Percentiles rank a stretch among this genome's conserved stretches.
phyloP scores from a whole-genome alignment of 768 basidiomycete species.

The Hypholoma sublateritium region DNA sequence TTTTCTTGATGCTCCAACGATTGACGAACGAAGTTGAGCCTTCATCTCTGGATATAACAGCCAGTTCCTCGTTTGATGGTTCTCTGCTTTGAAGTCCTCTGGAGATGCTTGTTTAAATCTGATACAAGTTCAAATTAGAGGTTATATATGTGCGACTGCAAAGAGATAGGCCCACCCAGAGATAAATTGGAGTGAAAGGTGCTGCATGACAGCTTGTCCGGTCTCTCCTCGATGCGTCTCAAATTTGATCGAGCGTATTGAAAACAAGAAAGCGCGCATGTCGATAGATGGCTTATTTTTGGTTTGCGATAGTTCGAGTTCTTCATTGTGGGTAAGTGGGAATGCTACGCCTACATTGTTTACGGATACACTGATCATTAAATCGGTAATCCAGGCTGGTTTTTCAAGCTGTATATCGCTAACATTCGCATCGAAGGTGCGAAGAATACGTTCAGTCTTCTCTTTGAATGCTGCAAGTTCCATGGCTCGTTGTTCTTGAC shows the following conservation, averaged over 20 bases:
- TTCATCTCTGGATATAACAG: constrained; percentile 81
- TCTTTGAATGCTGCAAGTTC: constrained; percentile 85
- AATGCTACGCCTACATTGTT: constrained; percentile 87
- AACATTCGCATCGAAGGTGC: constrained; percentile 69
- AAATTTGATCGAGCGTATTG: constrained; percentile 75
- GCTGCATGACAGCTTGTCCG: constrained; percentile 70
- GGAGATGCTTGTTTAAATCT: constrained; percentile 79
- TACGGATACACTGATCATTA: constrained; percentile 54
- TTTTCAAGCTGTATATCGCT: constrained; percentile 37
- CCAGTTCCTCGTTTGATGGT: constrained; percentile 67
- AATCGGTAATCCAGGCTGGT: constrained; percentile 54
- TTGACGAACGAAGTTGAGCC: constrained; percentile 64
- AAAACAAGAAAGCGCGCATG: constrained; percentile 83
- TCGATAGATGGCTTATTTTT: constrained; percentile 39
- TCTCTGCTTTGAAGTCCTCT: constrained; percentile 69
- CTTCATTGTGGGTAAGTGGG: constrained; percentile 68
- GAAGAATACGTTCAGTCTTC: constrained; percentile 71
- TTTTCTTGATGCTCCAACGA: constrained; percentile 45
- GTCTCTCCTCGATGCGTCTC: constrained; percentile 72
- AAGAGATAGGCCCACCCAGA: constrained; percentile 48
- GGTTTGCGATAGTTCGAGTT: constrained; percentile 48
- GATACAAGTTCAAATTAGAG: constrained; percentile 14
- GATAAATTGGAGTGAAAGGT: constrained; percentile 85
- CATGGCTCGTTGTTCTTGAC: constrained; percentile 71
- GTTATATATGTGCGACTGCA: constrained; percentile 2